Base-by-base conservation (phyloP, 192 early-diverging fungal genomes). In the Thamnidium elegans region DNA sequence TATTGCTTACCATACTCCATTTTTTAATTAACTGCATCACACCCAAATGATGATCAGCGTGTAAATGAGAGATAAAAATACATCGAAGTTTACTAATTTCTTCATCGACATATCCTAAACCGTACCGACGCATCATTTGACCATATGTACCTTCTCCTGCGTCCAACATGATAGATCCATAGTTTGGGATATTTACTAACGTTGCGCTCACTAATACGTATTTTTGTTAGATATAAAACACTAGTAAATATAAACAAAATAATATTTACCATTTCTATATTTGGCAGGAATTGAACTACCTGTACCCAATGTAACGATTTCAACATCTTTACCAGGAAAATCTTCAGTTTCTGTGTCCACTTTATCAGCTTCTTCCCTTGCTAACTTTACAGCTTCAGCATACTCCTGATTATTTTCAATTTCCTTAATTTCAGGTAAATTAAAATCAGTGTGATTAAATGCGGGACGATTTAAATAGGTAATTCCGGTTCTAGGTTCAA, bases 41-140 rank as follows among this genome's bases (percentile, higher is more conserved):
- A 3, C 97, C 97, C 19, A 99, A 74, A 71, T 98, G 97, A 67
- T 99, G 97, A 75, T 99, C 97, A 26, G 95, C 97, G 73, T 99
- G 97, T 78, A 99, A 75, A 71, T 99, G 97, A 42, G 94, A 96
- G 8, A 99, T 80, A 75, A 94, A 97, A 55, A 99, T 66, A 8
- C 89, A 74, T 56, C 81, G 78, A 30, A 99, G 55, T 9, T 69
- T 68, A 9, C 60, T 58, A 10, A 97, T 66, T 50, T 79, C 81
- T 21, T 85, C 75, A 9, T 79, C 73, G 7, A 87, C 69, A n/a
- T 55, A 69, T 51, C 81, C 79, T n/a, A 26, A 50, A 20, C 88
- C 91, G 65, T 91, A 88, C 34, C 81, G 84, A 34, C 92, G 83
- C 53, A 86, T 79, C 66, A 99, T 81, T 73, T 92, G 90, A 3